phyloP scores from a whole-genome alignment of 2,329 filamentous ascomycete species.

The Huntiella decipiens region DNA sequence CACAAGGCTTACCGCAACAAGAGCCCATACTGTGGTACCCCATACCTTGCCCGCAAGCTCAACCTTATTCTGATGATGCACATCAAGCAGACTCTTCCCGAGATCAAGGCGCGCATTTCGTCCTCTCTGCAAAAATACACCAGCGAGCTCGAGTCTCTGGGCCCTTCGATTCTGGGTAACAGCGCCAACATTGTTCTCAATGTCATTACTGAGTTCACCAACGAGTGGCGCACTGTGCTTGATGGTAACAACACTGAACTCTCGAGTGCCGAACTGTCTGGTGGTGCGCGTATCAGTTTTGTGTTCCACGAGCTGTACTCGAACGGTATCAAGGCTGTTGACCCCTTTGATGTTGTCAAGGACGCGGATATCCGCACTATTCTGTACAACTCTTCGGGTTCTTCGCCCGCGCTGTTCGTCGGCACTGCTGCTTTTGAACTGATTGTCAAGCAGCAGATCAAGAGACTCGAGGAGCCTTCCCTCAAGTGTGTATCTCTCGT shows the following conservation, averaged over 20 bases:
- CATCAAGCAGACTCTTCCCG: slow-evolving; percentile 96
- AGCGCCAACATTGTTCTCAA: slow-evolving; percentile 92
- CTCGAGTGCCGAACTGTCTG: slow-evolving; percentile 83
- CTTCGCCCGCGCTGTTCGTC: slow-evolving; percentile 88
- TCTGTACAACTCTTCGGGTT: slow-evolving; percentile 97
- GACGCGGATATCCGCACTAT: slow-evolving; percentile 94
- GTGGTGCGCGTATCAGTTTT: slow-evolving; percentile 94
- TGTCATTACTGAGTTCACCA: slow-evolving; percentile 97
- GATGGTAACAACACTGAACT: slow-evolving; percentile 95
- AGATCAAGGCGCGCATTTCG: slow-evolving; percentile 95
- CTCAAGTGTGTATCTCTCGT: slow-evolving; percentile 94
- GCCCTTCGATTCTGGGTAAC: slow-evolving; percentile 90
- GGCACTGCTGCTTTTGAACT: slow-evolving; percentile 96
- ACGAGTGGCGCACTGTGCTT: slow-evolving; percentile 88
- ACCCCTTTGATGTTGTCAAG: slow-evolving; percentile 94
- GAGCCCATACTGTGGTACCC: slow-evolving; percentile 94
- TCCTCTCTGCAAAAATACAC: slow-evolving; percentile 85
- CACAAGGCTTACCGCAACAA: slow-evolving; percentile 98
- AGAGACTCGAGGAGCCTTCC: slow-evolving; percentile 85
- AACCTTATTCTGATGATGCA: slow-evolving; percentile 99
- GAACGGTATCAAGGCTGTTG: slow-evolving; percentile 92
- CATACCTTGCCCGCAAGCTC: slow-evolving; percentile 87
- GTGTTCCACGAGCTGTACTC: slow-evolving; percentile 98
- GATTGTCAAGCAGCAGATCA: slow-evolving; percentile 98
- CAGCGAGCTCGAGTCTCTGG: slow-evolving; percentile 60